A percentile compares a stretch with the other conserved stretches of the same genome.
phyloP scores from a whole-genome alignment of 2,329 filamentous ascomycete genomes.

The Zymoseptoria brevis region DNA sequence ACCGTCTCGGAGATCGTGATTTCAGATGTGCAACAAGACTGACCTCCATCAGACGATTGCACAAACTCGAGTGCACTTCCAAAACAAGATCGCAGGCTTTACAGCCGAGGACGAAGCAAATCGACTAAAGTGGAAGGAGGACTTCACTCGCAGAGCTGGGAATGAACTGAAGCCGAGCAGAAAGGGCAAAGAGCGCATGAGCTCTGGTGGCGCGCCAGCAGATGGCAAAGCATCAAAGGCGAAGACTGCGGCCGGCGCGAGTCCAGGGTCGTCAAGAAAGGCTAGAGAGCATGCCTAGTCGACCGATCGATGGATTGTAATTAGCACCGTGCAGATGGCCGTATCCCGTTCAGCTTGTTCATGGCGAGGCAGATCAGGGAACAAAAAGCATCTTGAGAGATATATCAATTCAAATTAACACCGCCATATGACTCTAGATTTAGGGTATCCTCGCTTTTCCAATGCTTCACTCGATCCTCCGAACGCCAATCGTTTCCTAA shows the following conservation, averaged over 20 bases:
- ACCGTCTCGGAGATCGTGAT: neutral
- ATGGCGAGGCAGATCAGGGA: neutral
- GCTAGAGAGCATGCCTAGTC: neutral
- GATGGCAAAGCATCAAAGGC: conserved; percentile 1
- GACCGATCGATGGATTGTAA: neutral
- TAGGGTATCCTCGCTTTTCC: conserved; percentile 1
- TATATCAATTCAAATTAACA: neutral
- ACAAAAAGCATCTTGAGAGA: neutral
- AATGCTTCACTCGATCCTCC: neutral
- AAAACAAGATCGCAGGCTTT: conserved; percentile 25
- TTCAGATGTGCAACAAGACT: neutral
- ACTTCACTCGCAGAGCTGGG: conserved; percentile 14
- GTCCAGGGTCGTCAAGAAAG: neutral
- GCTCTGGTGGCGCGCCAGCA: conserved; percentile 4
- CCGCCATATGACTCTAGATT: neutral
- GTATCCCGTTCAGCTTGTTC: neutral
- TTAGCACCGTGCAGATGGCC: neutral
- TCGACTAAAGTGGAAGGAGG: conserved; percentile 19
- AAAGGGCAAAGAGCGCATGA: conserved; percentile 21
- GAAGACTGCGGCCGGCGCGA: neutral
- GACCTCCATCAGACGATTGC: conserved; percentile 20
- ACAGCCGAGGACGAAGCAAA: conserved; percentile 14
- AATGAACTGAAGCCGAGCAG: conserved; percentile 9
- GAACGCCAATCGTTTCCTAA: neutral
- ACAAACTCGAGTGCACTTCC: conserved; percentile 28